Evolutionary conservation across 306 rosid genomes (phyloP), one percentile per base, ranked within the genome.

Genomic region (Acacia melanoxylon): DNA sequence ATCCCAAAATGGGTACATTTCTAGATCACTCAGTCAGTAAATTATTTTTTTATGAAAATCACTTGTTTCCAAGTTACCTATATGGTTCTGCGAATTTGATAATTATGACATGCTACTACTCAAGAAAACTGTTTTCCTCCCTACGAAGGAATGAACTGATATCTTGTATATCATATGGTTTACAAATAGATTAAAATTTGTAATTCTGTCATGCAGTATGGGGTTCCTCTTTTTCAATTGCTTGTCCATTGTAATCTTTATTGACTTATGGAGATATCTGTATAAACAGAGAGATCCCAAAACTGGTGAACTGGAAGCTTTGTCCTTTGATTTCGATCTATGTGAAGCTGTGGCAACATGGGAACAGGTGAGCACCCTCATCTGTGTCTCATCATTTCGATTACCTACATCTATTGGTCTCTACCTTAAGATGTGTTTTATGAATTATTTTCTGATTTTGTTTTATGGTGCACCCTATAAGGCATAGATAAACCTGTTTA

Each of bases 271-370:
- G 35, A 65, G 70, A 58, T 66, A 88, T 85, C 12, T 86, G 76
- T 68, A 75, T 75, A 16, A 76, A 85, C 97, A 96, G 99, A 93
- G 51, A 77, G 99, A 96, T 89, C 91, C 97, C 51, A 92, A 93
- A 86, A 92, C 91, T 3, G 94, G 97, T 40, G 98, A 93, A 86
- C 94, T 93, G 83, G 99, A 96, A 89, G 94, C 93, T 51, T 77
- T 93, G 73, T 89, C 97, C 5, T 96, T 87, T 71, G 96, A 91
- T 75, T 93, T 96, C 85, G 87, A 93, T 88, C 90, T 96, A 33
- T 96, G 99, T 61, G 99, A 93, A 85, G 94, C 99, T 75, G 93
- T 93, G 82, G 94, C 97, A 80, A 93, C 97, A 22, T 96, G 99
- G 99, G 99, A 96, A 88, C 99, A 90, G 89, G 99, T 90, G 74